Evolutionary conservation across 768 basidiomycete genomes (phyloP).

Genomic region (Mycena rebaudengoi): DNA sequence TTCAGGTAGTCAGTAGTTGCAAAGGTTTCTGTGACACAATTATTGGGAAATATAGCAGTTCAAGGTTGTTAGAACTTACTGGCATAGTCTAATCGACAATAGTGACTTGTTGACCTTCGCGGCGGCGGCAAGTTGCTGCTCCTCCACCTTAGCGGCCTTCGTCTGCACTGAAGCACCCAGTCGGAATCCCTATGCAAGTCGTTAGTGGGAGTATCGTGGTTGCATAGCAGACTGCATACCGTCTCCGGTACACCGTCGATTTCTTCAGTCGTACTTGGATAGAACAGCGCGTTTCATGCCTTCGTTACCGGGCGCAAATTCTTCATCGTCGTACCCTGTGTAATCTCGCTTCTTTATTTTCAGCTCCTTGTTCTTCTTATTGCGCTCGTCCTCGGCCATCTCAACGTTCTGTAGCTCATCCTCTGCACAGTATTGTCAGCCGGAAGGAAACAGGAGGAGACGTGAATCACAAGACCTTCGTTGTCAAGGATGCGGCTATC

Average conservation of each 20-base stretch:
- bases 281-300: constrained; percentile 87
- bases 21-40: constrained; percentile 71
- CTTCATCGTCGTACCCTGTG: constrained; percentile 96
- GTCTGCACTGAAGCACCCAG: constrained; percentile 68
- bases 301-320: constrained; percentile 77
- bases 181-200: constrained; percentile 78
- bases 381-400: constrained; percentile 88
- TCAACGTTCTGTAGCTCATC: constrained; percentile 97
- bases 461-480: constrained; percentile 68
- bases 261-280: constrained; percentile 93
- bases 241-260: constrained; percentile 78
- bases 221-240: constrained; percentile 51
- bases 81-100: constrained; percentile 86
- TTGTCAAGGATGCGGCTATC: constrained; percentile 95
- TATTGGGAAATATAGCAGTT: constrained; percentile 24
- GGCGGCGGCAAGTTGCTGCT: constrained; percentile 60
- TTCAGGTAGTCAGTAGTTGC: constrained; percentile 88
- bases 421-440: constrained; percentile 62
- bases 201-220: background rate
- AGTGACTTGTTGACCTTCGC: constrained; percentile 81
- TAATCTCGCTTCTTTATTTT: constrained; percentile 92
- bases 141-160: constrained; percentile 49
- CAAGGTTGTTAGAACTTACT: constrained; percentile 61
- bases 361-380: constrained; percentile 79
- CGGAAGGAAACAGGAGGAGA: background rate